These are phyloP conservation scores for Rhodotorula sp. DNA, from an alignment of 1,284 basidiomycete species.

Conservation along the genomic window DNA sequence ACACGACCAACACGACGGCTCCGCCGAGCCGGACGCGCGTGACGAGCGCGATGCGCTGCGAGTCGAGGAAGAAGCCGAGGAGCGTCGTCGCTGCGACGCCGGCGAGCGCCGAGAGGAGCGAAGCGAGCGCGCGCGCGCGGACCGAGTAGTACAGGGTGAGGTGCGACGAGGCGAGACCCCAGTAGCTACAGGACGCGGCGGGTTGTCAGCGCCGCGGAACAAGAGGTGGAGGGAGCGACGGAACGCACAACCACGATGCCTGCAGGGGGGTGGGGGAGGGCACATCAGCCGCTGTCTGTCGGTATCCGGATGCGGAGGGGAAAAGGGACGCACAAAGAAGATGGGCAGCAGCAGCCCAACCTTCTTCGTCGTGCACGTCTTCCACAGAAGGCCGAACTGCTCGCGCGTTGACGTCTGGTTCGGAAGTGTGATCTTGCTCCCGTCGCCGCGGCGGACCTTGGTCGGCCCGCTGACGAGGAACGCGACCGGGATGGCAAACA, in stretches of 20 bases:
- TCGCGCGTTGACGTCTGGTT: not conserved
- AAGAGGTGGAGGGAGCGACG: not conserved
- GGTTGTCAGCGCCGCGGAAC: not conserved
- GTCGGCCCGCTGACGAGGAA: slow-evolving; percentile 10
- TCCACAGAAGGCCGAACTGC: slow-evolving; percentile 14
- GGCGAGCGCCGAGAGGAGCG: slow-evolving; percentile 12
- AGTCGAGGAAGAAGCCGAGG: slow-evolving; percentile 19
- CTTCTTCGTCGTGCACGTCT: not conserved
- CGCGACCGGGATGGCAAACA: slow-evolving; percentile 9
- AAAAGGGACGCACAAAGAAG: slow-evolving; percentile 9
- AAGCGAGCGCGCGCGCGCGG: slow-evolving; percentile 20
- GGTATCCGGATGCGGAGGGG: too few relatives aligned
- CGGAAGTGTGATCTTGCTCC: not conserved
- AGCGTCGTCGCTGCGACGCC: slow-evolving; percentile 10
- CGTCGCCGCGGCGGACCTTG: slow-evolving; percentile 4
- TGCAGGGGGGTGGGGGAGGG: not conserved
- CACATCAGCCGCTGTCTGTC: not conserved
- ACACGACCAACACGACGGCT: not conserved
- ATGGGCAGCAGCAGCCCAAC: slow-evolving; percentile 14
- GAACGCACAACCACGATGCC: slow-evolving; percentile 13
- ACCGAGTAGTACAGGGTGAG: slow-evolving; percentile 15
- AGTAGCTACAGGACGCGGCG: not conserved
- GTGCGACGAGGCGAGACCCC: slow-evolving; percentile 12
- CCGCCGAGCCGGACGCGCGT: slow-evolving; percentile 13
- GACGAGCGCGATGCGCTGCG: slow-evolving; percentile 8